A percentile compares a stretch with the other conserved stretches of the same genome.
Evolutionary conservation across 2,329 filamentous ascomycete species (phyloP).

Genomic region (Diaporthe citri): DNA sequence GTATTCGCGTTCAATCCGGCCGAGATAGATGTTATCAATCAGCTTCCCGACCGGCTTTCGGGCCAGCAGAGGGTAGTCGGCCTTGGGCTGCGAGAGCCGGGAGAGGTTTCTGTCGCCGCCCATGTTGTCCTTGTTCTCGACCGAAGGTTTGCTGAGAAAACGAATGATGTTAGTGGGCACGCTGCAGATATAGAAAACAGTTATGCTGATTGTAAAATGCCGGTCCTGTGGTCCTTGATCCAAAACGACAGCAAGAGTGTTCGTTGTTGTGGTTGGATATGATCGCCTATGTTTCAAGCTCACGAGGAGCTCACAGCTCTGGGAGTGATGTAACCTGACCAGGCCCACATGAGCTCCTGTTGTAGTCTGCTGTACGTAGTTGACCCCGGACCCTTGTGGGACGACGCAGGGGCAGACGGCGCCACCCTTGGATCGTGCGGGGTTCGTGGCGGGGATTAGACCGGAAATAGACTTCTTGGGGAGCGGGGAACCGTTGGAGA

Average conservation of each 20-base stretch:
- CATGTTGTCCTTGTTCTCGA: conserved; percentile 54
- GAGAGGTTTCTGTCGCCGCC: conserved; percentile 58
- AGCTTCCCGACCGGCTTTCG: conserved; percentile 76
- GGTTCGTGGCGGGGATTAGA: background rate
- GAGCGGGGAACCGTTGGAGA: conserved; percentile 3
- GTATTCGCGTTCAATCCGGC: conserved; percentile 86
- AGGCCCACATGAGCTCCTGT: conserved; percentile 22
- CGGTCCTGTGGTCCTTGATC: background rate
- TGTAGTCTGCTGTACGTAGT: background rate
- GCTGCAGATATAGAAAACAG: background rate
- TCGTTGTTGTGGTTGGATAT: background rate
- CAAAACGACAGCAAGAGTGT: background rate
- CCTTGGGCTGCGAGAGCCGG: conserved; percentile 56
- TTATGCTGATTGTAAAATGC: background rate
- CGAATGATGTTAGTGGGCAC: conserved; percentile 30
- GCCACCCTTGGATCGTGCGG: conserved; percentile 16
- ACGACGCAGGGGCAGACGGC: conserved; percentile 24
- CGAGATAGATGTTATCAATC: conserved; percentile 87
- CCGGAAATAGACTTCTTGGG: background rate
- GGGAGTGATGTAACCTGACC: conserved; percentile 11
- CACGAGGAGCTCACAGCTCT: background rate
- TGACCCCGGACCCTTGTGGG: conserved; percentile 25
- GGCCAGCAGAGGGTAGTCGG: conserved; percentile 66
- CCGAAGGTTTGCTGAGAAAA: conserved; percentile 18
- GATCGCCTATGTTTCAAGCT: conserved; percentile 11